phyloP scores from a whole-genome alignment of 495 filamentous ascomycete genomes.

The Lasiosphaeria miniovina region DNA sequence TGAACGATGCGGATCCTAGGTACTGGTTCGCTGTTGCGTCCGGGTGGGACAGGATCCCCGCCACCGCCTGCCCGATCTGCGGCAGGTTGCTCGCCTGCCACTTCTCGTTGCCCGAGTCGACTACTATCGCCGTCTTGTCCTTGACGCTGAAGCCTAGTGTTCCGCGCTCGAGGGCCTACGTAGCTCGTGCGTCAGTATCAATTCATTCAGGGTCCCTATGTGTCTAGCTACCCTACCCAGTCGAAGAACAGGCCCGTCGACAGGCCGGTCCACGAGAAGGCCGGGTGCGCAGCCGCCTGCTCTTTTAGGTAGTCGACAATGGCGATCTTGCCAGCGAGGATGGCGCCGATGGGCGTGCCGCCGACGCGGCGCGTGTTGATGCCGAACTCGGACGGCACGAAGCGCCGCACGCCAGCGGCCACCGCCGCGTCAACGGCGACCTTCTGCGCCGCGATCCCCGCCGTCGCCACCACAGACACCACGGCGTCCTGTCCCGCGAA shows the following conservation, averaged over 20 bases:
- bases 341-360: constrained; percentile 37
- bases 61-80: constrained; percentile 49
- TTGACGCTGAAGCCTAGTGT: constrained; percentile 41
- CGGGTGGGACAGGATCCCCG: constrained; percentile 47
- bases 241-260: constrained; percentile 52
- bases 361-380: constrained; percentile 40
- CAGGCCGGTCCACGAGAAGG: constrained; percentile 52
- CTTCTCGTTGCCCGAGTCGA: constrained; percentile 52
- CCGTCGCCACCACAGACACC: constrained; percentile 47
- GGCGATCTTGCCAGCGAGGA: constrained; percentile 47
- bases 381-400: constrained; percentile 66
- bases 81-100: constrained; percentile 48
- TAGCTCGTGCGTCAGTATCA: not conserved
- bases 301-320: constrained; percentile 49
- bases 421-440: constrained; percentile 58
- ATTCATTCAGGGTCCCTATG: not conserved
- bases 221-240: constrained; percentile 32
- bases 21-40: constrained; percentile 53
- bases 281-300: constrained; percentile 32
- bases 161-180: constrained; percentile 37
- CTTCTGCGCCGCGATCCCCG: constrained; percentile 39
- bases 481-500: constrained; percentile 56
- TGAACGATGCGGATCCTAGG: constrained; percentile 49
- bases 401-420: constrained; percentile 57
- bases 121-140: constrained; percentile 43